Evolutionary conservation across 2,329 filamentous ascomycete genomes (phyloP).

Genomic region (Graphiopsis chlorocephala): DNA sequence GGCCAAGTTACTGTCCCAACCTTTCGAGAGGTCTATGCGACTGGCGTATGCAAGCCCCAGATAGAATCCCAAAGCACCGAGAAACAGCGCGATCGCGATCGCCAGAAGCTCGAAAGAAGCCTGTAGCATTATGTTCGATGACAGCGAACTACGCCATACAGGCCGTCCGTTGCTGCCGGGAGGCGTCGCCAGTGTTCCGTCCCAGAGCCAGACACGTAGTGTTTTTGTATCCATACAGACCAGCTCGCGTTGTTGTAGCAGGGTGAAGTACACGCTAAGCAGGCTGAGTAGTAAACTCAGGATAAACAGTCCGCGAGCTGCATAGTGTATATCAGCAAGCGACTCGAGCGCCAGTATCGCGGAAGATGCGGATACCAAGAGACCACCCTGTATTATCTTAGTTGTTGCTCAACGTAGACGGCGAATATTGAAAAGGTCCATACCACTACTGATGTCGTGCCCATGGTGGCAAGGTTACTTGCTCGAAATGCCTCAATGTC

Average conservation of each 20-base stretch:
- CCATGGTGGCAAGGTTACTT: constrained; percentile 12
- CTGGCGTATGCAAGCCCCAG: constrained; percentile 18
- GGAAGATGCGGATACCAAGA: neutral
- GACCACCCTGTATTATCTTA: neutral
- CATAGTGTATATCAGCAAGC: constrained; percentile 17
- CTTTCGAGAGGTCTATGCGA: constrained; percentile 12
- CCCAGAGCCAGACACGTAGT: constrained; percentile 19
- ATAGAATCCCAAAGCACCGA: constrained; percentile 16
- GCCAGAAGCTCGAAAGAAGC: constrained; percentile 18
- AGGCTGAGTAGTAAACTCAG: constrained; percentile 20
- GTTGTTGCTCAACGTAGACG: neutral
- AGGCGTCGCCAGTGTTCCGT: neutral
- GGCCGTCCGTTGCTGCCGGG: neutral
- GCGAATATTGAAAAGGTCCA: neutral
- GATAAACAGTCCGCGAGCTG: constrained; percentile 19
- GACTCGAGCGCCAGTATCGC: constrained; percentile 13
- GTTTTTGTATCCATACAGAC: constrained; percentile 9
- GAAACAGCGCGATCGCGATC: constrained; percentile 17
- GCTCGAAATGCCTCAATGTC: constrained; percentile 13
- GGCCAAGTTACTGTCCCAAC: constrained; percentile 17
- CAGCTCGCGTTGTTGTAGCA: constrained; percentile 18
- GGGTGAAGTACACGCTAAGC: constrained; percentile 20
- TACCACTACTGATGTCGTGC: constrained; percentile 18
- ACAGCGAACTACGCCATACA: constrained; percentile 16
- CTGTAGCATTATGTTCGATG: constrained; percentile 17